These are phyloP conservation scores for Malassezia dermatis DNA, from an alignment of 1,284 basidiomycete genomes.

Conservation along the genomic window DNA sequence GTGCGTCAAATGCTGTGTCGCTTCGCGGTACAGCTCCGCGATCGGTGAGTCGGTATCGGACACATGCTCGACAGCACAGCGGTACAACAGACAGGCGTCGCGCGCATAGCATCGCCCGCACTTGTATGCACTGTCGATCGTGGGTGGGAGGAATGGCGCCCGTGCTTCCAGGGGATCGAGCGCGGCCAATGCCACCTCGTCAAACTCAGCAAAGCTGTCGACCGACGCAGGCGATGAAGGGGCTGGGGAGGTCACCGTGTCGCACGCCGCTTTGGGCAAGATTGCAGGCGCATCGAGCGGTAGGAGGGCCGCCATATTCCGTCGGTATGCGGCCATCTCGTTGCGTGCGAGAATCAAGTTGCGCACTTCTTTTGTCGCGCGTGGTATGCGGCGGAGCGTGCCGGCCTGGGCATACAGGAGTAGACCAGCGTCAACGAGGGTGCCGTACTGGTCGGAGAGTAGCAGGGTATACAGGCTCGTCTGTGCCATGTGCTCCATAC, in stretches of 20 bases:
- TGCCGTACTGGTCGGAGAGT: constrained; percentile 74
- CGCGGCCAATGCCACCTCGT: background rate
- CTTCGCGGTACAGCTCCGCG: constrained; percentile 63
- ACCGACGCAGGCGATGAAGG: background rate
- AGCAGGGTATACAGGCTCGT: constrained; percentile 94
- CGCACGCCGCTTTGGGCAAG: background rate
- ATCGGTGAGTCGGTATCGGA: constrained; percentile 54
- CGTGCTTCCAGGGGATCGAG: constrained; percentile 6
- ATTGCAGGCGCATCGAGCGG: background rate
- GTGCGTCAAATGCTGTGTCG: constrained; percentile 67
- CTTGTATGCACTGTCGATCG: constrained; percentile 67
- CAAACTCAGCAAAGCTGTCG: constrained; percentile 6
- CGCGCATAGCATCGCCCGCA: constrained; percentile 73
- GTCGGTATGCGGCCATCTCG: constrained; percentile 67
- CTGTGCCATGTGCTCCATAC: constrained; percentile 77
- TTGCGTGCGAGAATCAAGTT: constrained; percentile 74
- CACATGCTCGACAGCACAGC: constrained; percentile 53
- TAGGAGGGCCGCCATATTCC: constrained; percentile 27
- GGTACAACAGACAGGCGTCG: constrained; percentile 86
- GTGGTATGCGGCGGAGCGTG: constrained; percentile 68
- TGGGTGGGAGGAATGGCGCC: constrained; percentile 55
- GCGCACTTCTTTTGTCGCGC: constrained; percentile 68
- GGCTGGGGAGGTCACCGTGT: background rate
- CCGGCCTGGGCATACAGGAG: constrained; percentile 89
- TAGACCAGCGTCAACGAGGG: constrained; percentile 58